Percentiles rank a stretch among this genome's conserved stretches.
Evolutionary conservation across 2,329 filamentous ascomycete species (phyloP).

Genomic region (Epichloe glyceriae): DNA sequence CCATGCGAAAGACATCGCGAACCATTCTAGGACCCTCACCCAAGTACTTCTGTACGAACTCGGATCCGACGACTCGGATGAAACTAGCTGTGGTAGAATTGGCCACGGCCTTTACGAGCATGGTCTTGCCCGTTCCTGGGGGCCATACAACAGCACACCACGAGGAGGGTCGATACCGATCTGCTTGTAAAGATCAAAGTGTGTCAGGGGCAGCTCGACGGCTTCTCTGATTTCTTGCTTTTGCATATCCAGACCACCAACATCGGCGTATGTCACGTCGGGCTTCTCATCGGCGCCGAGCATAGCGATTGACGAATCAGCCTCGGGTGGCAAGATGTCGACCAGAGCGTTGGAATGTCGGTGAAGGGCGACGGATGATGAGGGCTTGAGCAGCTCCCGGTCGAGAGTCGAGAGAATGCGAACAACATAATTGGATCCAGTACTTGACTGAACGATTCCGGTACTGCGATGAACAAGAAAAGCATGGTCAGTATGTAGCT

Average conservation of each 20-base stretch:
- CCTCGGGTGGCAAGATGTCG: constrained; percentile 96
- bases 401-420: constrained; percentile 96
- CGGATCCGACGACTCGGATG: constrained; percentile 93
- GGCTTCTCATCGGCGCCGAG: constrained; percentile 93
- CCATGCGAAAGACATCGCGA: constrained; percentile 97
- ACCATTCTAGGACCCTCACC: constrained; percentile 98
- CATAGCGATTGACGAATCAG: constrained; percentile 98
- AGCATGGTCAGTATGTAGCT: not conserved
- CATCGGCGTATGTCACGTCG: constrained; percentile 94
- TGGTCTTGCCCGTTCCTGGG: constrained; percentile 95
- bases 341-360: constrained; percentile 97
- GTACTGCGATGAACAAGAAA: constrained; percentile 45
- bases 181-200: constrained; percentile 98
- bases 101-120: constrained; percentile 95
- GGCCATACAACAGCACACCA: constrained; percentile 90
- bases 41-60: constrained; percentile 98
- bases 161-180: constrained; percentile 97
- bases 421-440: constrained; percentile 97
- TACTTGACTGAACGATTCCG: constrained; percentile 96
- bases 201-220: constrained; percentile 89
- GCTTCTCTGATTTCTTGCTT: constrained; percentile 99
- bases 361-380: constrained; percentile 92
- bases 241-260: constrained; percentile 97
- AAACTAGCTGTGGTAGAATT: constrained; percentile 98
- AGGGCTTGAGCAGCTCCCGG: constrained; percentile 94